A percentile compares a stretch with the other conserved stretches of the same genome.
phyloP scores from a whole-genome alignment of 805 yeast genomes.

The Metahyphopichia silvanorum region DNA sequence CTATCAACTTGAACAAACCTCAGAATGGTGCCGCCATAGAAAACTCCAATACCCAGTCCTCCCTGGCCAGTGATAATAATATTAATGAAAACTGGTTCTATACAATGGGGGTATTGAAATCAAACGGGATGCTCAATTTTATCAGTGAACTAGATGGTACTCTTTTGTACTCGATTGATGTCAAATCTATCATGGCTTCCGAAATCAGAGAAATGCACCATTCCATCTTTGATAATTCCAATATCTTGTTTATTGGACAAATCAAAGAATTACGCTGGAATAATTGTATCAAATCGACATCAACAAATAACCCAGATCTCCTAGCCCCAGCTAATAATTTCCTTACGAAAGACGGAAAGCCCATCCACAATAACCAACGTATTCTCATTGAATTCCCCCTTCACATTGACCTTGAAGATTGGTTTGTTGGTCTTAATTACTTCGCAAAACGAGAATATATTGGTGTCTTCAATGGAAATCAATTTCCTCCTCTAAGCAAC shows the following conservation, averaged over 20 bases:
- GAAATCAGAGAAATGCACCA: slow-evolving; percentile 66
- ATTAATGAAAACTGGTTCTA: slow-evolving; percentile 63
- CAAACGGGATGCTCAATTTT: slow-evolving; percentile 60
- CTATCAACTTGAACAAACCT: background rate
- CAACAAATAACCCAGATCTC: slow-evolving; percentile 9
- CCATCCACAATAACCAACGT: slow-evolving; percentile 32
- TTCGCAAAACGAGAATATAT: slow-evolving; percentile 59
- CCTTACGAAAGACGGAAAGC: slow-evolving; percentile 31
- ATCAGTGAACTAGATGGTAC: slow-evolving; percentile 64
- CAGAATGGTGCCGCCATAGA: background rate
- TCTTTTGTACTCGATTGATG: slow-evolving; percentile 54
- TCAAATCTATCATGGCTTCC: slow-evolving; percentile 48
- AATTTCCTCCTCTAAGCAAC: background rate
- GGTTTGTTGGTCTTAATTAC: slow-evolving; percentile 67
- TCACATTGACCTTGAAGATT: slow-evolving; percentile 69
- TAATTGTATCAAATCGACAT: slow-evolving; percentile 32
- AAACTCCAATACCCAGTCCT: slow-evolving; percentile 4
- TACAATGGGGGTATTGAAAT: slow-evolving; percentile 66
- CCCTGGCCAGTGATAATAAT: slow-evolving; percentile 6
- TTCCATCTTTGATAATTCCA: slow-evolving; percentile 58
- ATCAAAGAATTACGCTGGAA: slow-evolving; percentile 50
- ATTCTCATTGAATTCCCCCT: slow-evolving; percentile 61
- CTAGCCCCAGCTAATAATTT: slow-evolving; percentile 15
- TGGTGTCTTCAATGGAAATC: slow-evolving; percentile 18
- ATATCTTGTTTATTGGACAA: slow-evolving; percentile 56